Conservation (phyloP, 2,329 filamentous ascomycete species). For the Penicillium vulpinum region DNA sequence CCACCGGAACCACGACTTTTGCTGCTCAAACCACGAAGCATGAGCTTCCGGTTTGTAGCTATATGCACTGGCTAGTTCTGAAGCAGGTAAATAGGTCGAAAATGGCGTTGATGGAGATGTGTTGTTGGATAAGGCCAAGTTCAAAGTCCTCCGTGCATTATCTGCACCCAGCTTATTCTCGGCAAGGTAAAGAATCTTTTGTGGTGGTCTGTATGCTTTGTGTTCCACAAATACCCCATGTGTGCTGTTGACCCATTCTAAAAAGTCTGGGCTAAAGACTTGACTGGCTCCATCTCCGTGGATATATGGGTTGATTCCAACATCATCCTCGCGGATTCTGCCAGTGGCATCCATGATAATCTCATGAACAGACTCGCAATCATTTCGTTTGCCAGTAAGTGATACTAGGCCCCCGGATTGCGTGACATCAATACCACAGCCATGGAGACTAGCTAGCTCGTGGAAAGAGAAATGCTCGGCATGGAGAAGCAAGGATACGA, state of each 20-base stretch:
- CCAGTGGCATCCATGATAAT: slow-evolving; percentile 33
- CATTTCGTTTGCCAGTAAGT: slow-evolving; percentile 35
- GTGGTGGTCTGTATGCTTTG: slow-evolving; percentile 14
- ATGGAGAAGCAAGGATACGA: slow-evolving; percentile 34
- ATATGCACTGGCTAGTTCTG: slow-evolving; percentile 28
- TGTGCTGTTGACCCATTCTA: slow-evolving; percentile 36
- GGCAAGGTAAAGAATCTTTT: slow-evolving; percentile 36
- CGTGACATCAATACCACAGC: slow-evolving; percentile 40
- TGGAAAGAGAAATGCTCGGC: slow-evolving; percentile 40
- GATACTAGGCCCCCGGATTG: slow-evolving; percentile 36
- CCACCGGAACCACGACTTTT: slow-evolving; percentile 43
- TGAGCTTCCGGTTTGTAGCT: slow-evolving; percentile 24
- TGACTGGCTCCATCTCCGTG: slow-evolving; percentile 16
- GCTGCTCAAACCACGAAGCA: slow-evolving; percentile 34
- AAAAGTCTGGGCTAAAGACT: slow-evolving; percentile 26
- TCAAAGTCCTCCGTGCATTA: slow-evolving; percentile 36
- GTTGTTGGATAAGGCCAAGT: slow-evolving; percentile 30
- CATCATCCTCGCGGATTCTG: slow-evolving; percentile 31
- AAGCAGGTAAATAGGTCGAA: slow-evolving; percentile 37
- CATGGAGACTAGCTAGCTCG: slow-evolving; percentile 36
- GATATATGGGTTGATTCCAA: slow-evolving; percentile 25
- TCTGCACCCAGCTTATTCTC: slow-evolving; percentile 35
- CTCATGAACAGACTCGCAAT: slow-evolving; percentile 37
- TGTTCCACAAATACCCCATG: slow-evolving; percentile 34
- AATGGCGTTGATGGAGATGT: slow-evolving; percentile 28